phyloP scores from a whole-genome alignment of 805 yeast species.

The Kodamaea laetipori region DNA sequence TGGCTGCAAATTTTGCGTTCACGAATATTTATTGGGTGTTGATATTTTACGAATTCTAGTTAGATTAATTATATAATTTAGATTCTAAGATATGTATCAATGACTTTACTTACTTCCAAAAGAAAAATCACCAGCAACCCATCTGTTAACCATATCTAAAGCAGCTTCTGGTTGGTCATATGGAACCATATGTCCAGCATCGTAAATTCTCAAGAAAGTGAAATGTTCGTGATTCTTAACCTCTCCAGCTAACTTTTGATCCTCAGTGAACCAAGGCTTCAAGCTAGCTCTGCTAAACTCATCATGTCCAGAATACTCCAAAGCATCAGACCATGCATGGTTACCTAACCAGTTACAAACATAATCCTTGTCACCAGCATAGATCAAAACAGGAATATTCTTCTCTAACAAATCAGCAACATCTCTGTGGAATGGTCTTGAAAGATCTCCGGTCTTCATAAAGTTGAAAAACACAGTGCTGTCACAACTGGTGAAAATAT shows the following conservation, averaged over 20 bases:
- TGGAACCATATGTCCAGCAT: conserved; percentile 98
- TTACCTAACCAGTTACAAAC: conserved; percentile 50
- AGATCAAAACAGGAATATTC: conserved; percentile 43
- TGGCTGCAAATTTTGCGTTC: no score
- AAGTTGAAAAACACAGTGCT: conserved; percentile 53
- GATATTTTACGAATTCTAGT: no score
- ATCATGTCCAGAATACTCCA: conserved; percentile 22
- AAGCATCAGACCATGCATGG: conserved; percentile 38
- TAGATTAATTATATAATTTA: no score
- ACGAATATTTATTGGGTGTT: no score
- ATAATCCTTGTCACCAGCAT: conserved; percentile 49
- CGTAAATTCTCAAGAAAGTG: conserved; percentile 80
- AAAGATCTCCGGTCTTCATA: conserved; percentile 62
- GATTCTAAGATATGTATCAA: no score
- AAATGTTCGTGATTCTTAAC: conserved; percentile 71
- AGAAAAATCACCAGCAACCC: conserved; percentile 70
- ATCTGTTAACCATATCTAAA: conserved; percentile 79
- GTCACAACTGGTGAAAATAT: conserved; percentile 48
- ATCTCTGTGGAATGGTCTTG: conserved; percentile 70
- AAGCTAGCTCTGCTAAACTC: conserved; percentile 20
- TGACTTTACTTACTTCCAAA: no score
- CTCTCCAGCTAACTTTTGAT: conserved; percentile 55
- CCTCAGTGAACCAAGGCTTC: conserved; percentile 22
- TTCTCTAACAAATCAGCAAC: conserved; percentile 44
- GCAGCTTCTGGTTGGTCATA: conserved; percentile 80